phyloP scores from a whole-genome alignment of 345 rosid species.

The Noccaea bulbosa region DNA sequence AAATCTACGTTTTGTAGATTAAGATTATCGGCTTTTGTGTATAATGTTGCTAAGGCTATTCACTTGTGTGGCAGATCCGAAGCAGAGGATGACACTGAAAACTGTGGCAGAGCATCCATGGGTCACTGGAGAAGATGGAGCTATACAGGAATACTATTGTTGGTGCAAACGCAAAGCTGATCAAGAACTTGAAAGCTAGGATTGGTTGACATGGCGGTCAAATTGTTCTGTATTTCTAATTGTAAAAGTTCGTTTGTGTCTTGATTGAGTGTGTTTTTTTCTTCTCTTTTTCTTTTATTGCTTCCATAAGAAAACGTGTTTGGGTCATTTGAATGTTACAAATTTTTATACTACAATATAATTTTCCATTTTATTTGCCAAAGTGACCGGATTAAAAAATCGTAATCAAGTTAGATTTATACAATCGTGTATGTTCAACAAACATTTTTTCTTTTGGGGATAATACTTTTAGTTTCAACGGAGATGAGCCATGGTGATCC shows the following conservation, averaged over 20 bases:
- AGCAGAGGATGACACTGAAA: conserved; percentile 63
- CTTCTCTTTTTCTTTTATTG: not conserved
- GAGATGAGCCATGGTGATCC: too few species aligned
- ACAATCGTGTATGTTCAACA: too few species aligned
- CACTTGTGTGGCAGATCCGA: conserved; percentile 63
- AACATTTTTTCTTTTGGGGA: too few species aligned
- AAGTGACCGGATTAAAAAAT: too few species aligned
- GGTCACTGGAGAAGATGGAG: conserved; percentile 72
- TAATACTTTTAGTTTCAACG: too few species aligned
- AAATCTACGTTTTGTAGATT: not conserved
- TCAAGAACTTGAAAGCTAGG: conserved; percentile 7
- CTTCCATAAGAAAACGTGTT: not conserved
- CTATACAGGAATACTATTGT: conserved; percentile 56
- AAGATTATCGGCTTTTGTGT: not conserved
- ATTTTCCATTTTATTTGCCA: too few species aligned
- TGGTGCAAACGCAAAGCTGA: conserved; percentile 71
- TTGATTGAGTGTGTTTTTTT: not conserved
- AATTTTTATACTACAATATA: too few species aligned
- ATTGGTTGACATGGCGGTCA: conserved; percentile 9
- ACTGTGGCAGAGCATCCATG: conserved; percentile 67
- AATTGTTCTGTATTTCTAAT: not conserved
- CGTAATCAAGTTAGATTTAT: too few species aligned
- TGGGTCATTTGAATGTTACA: not conserved
- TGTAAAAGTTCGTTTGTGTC: not conserved
- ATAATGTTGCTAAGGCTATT: not conserved